Evolutionary conservation across 345 rosid genomes (phyloP), one percentile per base, ranked within the genome.

Genomic region (Eucalyptus pauciflora): DNA sequence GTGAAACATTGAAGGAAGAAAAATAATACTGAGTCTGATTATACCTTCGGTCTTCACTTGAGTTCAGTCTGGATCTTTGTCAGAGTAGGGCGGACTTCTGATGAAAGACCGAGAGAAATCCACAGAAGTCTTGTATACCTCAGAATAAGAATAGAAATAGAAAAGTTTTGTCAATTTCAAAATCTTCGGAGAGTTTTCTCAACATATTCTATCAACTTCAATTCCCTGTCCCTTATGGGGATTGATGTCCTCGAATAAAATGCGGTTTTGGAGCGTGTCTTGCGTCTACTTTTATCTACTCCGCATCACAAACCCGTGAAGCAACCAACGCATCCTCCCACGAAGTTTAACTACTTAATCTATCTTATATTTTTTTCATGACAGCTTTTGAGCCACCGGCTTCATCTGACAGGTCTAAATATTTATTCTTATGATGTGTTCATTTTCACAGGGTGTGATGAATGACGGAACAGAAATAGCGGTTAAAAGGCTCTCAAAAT

Each of bases 401-500:
- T 33, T 69, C 11, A 8, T 48, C 17, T 33, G 41, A 10, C 81
- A 91, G 92, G 91, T 92, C 25, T 33, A 10, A 50, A 50, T 91
- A 20, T 2, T 54, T 54, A 10, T 52, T 46, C 33, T 89, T 91
- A 18, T 87, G 90, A 16, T 58, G 85, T 15, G 54, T 51, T 51
- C 54, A 6, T 1, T 51, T 51, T 51, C 54, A 51, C 1, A 16
- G 20, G 54, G 54, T 51, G 54, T 51, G 54, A 51, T 51, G 54
- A 51, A 16, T 51, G 54, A 51, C 54, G 54, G 54, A 16, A 51
- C 1, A 1, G 54, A 51, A 51, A 51, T 51, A 22, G 94, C 93
- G 1, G 92, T 92, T 5, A 93, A 93, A 87, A 89, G 90, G 76
- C 86, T 91, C 16, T 89, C 93, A 1, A 45, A 86, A 15, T 50